Evolutionary conservation across 2,329 filamentous ascomycete genomes (phyloP).

Genomic region (Fusarium sarcochroum): DNA sequence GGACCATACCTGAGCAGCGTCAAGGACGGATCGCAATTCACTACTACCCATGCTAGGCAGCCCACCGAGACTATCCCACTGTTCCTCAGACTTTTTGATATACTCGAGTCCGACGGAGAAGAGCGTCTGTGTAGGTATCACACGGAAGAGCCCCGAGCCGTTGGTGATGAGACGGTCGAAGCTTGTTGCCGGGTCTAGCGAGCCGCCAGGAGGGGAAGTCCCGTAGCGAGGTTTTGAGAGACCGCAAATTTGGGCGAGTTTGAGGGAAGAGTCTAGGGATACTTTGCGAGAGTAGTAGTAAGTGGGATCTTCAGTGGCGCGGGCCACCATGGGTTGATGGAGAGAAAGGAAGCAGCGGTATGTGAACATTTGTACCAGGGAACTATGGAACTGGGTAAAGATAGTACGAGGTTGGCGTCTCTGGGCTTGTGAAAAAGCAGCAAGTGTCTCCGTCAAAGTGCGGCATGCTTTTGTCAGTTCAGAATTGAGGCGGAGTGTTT

Average conservation of each 20-base stretch:
- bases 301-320: conserved; percentile 60
- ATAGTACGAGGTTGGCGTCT: conserved; percentile 27
- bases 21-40: conserved; percentile 53
- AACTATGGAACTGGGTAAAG: conserved; percentile 58
- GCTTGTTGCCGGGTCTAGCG: conserved; percentile 46
- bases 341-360: conserved; percentile 67
- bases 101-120: conserved; percentile 63
- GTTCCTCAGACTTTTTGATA: conserved; percentile 60
- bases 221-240: conserved; percentile 43
- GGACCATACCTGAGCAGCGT: conserved; percentile 50
- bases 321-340: conserved; percentile 65
- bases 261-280: conserved; percentile 59
- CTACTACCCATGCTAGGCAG: conserved; percentile 49
- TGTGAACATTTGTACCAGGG: conserved; percentile 59
- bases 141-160: conserved; percentile 60
- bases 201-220: conserved; percentile 29
- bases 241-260: conserved; percentile 52
- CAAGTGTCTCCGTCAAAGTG: conserved; percentile 52
- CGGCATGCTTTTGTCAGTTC: conserved; percentile 60
- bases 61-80: conserved; percentile 51
- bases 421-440: conserved; percentile 54
- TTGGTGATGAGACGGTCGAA: conserved; percentile 58
- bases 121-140: conserved; percentile 56
- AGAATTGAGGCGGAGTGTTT: conserved; percentile 62
- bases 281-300: conserved; percentile 69